phyloP scores from a whole-genome alignment of 2,329 filamentous ascomycete species.

The Fusarium transvaalense region DNA sequence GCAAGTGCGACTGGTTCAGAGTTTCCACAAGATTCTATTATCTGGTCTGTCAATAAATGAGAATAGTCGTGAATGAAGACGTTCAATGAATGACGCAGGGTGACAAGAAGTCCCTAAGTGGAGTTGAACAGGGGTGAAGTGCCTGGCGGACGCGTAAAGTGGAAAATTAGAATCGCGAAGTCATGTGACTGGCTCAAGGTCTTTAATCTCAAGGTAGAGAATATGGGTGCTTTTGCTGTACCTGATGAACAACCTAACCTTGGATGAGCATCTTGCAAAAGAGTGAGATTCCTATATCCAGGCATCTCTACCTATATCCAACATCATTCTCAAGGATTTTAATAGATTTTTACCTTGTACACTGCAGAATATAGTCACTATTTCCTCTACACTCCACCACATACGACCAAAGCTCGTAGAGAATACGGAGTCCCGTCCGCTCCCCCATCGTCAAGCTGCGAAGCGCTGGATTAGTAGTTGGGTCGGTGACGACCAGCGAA shows the following conservation, averaged over 20 bases:
- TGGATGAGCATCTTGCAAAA: too few relatives aligned
- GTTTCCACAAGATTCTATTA: neutral
- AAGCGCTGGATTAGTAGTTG: slow-evolving; percentile 16
- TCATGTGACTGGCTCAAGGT: slow-evolving; percentile 25
- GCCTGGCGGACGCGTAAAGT: slow-evolving; percentile 32
- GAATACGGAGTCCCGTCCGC: slow-evolving; percentile 16
- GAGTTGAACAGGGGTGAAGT: neutral
- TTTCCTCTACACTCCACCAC: neutral
- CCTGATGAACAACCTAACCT: too few relatives aligned
- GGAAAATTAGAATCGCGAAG: slow-evolving; percentile 10
- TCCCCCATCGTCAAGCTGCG: slow-evolving; percentile 13
- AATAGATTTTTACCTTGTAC: neutral
- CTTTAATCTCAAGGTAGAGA: too few relatives aligned
- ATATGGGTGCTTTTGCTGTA: too few relatives aligned
- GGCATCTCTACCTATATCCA: neutral
- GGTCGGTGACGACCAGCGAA: slow-evolving; percentile 18
- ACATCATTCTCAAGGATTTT: neutral
- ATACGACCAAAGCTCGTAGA: slow-evolving; percentile 22
- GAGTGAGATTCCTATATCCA: neutral
- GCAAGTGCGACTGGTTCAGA: neutral
- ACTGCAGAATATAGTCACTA: neutral
- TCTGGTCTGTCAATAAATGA: neutral
- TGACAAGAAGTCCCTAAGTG: slow-evolving; percentile 5
- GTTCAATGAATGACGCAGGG: slow-evolving; percentile 29
- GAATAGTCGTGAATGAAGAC: neutral